phyloP scores from a whole-genome alignment of 805 yeast species.

The Teunomyces funiuensis region DNA sequence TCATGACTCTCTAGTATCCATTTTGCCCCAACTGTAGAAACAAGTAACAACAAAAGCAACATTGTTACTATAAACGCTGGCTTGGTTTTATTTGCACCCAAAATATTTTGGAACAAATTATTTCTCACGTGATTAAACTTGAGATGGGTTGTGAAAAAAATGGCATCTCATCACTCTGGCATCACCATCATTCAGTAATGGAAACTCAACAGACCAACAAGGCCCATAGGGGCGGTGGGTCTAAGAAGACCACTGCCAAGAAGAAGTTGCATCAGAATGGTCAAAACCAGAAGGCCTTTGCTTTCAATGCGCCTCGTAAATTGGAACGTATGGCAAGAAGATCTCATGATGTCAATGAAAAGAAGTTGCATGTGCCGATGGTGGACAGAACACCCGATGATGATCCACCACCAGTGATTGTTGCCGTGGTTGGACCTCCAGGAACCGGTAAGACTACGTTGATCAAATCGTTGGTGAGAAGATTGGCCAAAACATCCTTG shows the following conservation, averaged over 20 bases:
- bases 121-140: not conserved
- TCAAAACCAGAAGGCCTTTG: slow-evolving; percentile 45
- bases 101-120: not conserved
- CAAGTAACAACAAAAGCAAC: not conserved
- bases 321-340: slow-evolving; percentile 81
- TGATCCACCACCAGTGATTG: slow-evolving; percentile 94
- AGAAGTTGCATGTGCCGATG: slow-evolving; percentile 93
- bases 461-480: slow-evolving; percentile 81
- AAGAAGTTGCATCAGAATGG: slow-evolving; percentile 89
- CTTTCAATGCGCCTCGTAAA: slow-evolving; percentile 67
- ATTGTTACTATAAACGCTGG: not conserved
- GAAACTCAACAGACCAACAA: slow-evolving; percentile 63
- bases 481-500: slow-evolving; percentile 83
- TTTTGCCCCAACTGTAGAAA: not conserved
- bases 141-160: slow-evolving; percentile 7
- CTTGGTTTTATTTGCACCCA: not conserved
- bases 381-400: slow-evolving; percentile 96
- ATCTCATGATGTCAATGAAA: slow-evolving; percentile 79
- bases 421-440: slow-evolving; percentile 97
- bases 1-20: slow-evolving; percentile 28
- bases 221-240: slow-evolving; percentile 66
- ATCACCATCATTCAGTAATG: slow-evolving; percentile 12
- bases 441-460: slow-evolving; percentile 97
- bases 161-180: slow-evolving; percentile 4
- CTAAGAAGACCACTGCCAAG: slow-evolving; percentile 60